Evolutionary conservation across 2,329 filamentous ascomycete species (phyloP).

Genomic region (Beauveria sp.): DNA sequence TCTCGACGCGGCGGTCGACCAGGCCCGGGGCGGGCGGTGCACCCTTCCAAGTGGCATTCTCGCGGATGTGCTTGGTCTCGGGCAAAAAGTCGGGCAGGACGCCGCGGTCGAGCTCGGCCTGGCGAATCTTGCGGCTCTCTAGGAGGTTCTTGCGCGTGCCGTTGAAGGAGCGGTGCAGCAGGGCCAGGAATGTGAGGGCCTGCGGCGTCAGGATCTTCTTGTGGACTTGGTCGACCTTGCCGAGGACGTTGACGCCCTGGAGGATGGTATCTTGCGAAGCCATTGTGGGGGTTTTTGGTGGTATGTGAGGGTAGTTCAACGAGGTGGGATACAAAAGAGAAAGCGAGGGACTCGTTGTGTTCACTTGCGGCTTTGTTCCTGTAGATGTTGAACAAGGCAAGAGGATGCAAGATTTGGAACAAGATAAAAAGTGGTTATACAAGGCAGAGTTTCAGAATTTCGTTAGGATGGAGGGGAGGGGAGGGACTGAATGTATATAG

Average conservation of each 20-base stretch:
- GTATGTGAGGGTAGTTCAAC: neutral
- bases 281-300: conserved; percentile 39
- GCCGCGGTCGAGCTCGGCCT: conserved; percentile 89
- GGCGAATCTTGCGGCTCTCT: conserved; percentile 75
- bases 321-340: neutral
- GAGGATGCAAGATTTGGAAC: neutral
- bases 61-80: conserved; percentile 91
- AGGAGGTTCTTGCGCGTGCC: conserved; percentile 78
- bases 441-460: neutral
- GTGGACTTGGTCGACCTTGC: conserved; percentile 67
- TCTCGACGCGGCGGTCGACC: conserved; percentile 90
- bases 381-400: neutral
- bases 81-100: conserved; percentile 87
- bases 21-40: conserved; percentile 86
- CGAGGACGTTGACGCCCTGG: conserved; percentile 81
- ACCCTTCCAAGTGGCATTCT: conserved; percentile 89
- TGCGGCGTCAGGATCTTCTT: conserved; percentile 88
- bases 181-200: conserved; percentile 83
- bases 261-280: conserved; percentile 59
- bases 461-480: neutral
- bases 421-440: neutral
- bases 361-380: neutral
- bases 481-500: conserved; percentile 5
- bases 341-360: too few relatives aligned
- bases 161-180: conserved; percentile 94